phyloP scores from a whole-genome alignment of 1,284 basidiomycete species.

The Apiotrichum siamense region DNA sequence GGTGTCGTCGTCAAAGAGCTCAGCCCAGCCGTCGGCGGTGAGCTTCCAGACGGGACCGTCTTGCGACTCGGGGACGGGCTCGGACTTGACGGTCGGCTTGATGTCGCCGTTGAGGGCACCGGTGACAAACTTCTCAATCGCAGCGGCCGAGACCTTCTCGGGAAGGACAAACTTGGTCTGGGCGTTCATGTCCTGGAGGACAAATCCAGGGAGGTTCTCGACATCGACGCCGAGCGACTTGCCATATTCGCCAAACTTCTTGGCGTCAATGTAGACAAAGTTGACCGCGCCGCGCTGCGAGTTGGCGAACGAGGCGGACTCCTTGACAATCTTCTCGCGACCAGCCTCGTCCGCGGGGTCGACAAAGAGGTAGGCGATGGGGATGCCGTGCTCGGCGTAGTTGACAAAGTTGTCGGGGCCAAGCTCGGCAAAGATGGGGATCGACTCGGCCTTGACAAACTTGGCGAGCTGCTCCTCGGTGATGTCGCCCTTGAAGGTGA shows the following conservation, averaged over 20 bases:
- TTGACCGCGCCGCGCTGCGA: conserved; percentile 82
- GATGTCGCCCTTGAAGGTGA: conserved; percentile 61
- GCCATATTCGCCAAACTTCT: conserved; percentile 92
- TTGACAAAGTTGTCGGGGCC: conserved; percentile 85
- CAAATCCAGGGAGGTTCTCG: conserved; percentile 86
- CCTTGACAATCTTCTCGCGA: conserved; percentile 62
- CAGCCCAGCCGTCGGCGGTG: conserved; percentile 85
- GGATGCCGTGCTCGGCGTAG: conserved; percentile 76
- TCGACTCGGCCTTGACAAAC: conserved; percentile 76
- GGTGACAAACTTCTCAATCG: conserved; percentile 57
- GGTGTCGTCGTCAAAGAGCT: conserved; percentile 72
- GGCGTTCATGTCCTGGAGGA: conserved; percentile 76
- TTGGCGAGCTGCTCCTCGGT: conserved; percentile 59
- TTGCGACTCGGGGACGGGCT: conserved; percentile 77
- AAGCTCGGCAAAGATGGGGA: conserved; percentile 90
- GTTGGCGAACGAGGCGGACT: conserved; percentile 68
- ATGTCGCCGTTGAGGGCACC: conserved; percentile 70
- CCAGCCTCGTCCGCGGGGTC: conserved; percentile 61
- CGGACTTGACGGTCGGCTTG: conserved; percentile 80
- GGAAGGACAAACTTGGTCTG: conserved; percentile 85
- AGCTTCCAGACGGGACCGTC: conserved; percentile 76
- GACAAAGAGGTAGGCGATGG: conserved; percentile 91
- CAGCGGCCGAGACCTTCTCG: conserved; percentile 50
- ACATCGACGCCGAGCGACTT: conserved; percentile 80
- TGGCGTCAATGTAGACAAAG: conserved; percentile 97